Evolutionary conservation across 2,329 filamentous ascomycete genomes (phyloP).

Genomic region (Leptodontidium sp.): DNA sequence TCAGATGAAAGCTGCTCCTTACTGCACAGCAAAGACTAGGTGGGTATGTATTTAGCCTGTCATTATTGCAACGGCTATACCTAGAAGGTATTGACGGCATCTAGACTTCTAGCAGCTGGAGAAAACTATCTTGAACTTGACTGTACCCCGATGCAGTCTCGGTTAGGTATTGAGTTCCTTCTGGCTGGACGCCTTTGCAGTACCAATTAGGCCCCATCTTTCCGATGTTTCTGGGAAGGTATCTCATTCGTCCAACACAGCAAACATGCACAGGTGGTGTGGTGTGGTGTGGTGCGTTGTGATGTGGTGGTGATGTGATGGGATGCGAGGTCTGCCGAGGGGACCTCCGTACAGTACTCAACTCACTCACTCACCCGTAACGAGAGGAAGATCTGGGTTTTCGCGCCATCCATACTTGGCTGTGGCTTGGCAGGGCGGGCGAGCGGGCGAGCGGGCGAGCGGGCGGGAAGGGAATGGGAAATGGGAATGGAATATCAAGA

Average conservation of each 20-base stretch:
- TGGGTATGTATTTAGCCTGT: background rate
- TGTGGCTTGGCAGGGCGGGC: constrained; percentile 5
- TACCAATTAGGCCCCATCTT: background rate
- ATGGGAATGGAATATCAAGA: background rate
- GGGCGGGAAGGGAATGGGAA: background rate
- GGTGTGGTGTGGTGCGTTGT: background rate
- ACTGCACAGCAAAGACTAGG: background rate
- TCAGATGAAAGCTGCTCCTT: background rate
- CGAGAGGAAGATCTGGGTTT: constrained; percentile 9
- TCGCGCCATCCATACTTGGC: background rate
- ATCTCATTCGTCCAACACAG: constrained; percentile 10
- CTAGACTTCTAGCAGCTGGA: background rate
- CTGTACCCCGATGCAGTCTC: background rate
- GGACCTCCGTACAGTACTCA: background rate
- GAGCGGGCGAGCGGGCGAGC: background rate
- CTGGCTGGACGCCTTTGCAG: background rate
- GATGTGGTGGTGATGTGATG: background rate
- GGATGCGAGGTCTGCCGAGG: background rate
- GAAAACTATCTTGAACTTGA: background rate
- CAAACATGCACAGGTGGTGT: background rate
- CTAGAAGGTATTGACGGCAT: background rate
- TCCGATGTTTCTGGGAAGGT: background rate
- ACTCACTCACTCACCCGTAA: background rate
- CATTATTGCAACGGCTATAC: background rate
- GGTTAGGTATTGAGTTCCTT: background rate